Base-by-base conservation (phyloP, 768 basidiomycete genomes). In the Gymnopilus dilepis region DNA sequence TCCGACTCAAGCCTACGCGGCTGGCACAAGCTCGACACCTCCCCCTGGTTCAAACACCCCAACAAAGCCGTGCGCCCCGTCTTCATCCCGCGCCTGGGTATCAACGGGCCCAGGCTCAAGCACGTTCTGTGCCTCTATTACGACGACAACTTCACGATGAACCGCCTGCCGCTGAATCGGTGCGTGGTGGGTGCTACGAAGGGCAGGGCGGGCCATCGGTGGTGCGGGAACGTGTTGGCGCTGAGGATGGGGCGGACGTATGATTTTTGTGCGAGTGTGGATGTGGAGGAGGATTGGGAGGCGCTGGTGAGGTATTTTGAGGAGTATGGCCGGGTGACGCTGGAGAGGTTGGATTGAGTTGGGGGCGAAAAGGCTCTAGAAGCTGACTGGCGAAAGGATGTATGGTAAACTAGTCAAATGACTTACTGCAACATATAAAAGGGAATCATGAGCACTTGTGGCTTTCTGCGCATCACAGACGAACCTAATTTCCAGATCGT, bases 141-240 rank as follows among this genome's bases (percentile, higher is more conserved):
- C 47, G 58, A 59, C 48, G 58, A 59, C 33, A 51, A 52, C 37
- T 59, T 52, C 19, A 8, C 17, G 0, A 59, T 59, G 34, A 59
- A 59, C 33, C 22, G 34, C 1, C 15, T 41, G 15, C 48, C 58
- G 28, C 11, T 41, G 24, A 59, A 59, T 24, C 47, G 48, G 0
- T 51, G 58, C 58, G 41, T 59, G 9, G 58, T 40, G 33, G 21
- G n/a, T 15, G 26, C 41, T 22, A 59, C 58, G 13, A 24, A 21
- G 15, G 37, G 48, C 24, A 38, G 22, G 24, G 58, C 58, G 3
- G 58, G 58, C 13, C 34, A 51, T 19, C 7, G 3, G 37, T 59
- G 58, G 58, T 40, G 58, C 22, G 58, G 58, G 2, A 59, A 59
- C 41, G n/a, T 59, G 7, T 15, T 51, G 19, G 58, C 21, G 5